Percentiles rank a stretch among this genome's conserved stretches.
Evolutionary conservation across 2,329 filamentous ascomycete genomes (phyloP).

Genomic region (Colletotrichum sp.): DNA sequence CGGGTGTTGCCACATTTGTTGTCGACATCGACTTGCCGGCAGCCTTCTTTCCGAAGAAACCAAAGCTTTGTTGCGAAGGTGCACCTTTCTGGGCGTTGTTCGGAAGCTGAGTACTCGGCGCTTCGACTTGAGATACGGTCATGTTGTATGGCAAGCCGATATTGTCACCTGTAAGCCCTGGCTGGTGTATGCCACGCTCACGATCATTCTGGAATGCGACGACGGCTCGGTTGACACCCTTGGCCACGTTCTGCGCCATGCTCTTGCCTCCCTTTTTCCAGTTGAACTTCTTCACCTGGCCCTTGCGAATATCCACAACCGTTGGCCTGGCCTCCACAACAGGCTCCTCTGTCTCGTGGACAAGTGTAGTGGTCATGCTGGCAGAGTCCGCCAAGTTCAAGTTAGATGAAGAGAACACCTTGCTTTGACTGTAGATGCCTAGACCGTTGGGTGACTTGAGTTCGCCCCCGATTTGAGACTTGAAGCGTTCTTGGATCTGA

Average conservation of each 20-base stretch:
- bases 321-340: constrained; percentile 80
- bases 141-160: constrained; percentile 76
- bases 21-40: constrained; percentile 58
- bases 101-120: not conserved
- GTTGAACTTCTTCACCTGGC: constrained; percentile 94
- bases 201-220: constrained; percentile 68
- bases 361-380: constrained; percentile 64
- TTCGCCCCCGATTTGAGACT: constrained; percentile 69
- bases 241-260: constrained; percentile 91
- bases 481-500: constrained; percentile 92
- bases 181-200: constrained; percentile 59
- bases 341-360: constrained; percentile 70
- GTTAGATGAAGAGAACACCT: constrained; percentile 55
- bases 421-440: constrained; percentile 61
- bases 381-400: constrained; percentile 53
- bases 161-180: constrained; percentile 63
- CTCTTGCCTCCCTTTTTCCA: constrained; percentile 98
- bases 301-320: constrained; percentile 93
- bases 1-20: constrained; percentile 41
- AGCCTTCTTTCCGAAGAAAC: constrained; percentile 69
- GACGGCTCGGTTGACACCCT: constrained; percentile 92
- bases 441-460: constrained; percentile 57
- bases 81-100: constrained; percentile 3
- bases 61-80: constrained; percentile 56
- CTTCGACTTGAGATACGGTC: constrained; percentile 62